These are phyloP conservation scores for Saccharomyces kudriavzevii DNA, from an alignment of 805 yeast species.

Conservation along the genomic window DNA sequence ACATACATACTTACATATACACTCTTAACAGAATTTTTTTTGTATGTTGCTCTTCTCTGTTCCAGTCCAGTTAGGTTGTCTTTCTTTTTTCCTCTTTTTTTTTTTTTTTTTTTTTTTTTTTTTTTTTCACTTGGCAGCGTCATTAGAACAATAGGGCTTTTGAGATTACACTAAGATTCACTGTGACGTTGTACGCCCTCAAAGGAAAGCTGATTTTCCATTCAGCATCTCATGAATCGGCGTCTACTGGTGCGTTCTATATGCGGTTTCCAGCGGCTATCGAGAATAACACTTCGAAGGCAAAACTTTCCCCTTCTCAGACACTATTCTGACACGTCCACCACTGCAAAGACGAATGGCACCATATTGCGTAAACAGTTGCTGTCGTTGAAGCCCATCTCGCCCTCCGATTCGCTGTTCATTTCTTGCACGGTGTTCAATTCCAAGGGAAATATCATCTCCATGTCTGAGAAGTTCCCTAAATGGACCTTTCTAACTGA, in stretches of 20 bases:
- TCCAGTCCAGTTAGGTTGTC: too few species aligned
- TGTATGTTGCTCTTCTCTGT: background rate
- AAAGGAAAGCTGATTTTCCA: background rate
- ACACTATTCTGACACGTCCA: background rate
- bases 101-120: background rate
- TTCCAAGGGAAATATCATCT: conserved; percentile 59
- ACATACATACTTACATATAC: background rate
- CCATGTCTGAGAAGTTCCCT: conserved; percentile 73
- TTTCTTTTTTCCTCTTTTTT: background rate
- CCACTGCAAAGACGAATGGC: background rate
- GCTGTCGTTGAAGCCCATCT: conserved; percentile 30
- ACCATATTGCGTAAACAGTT: conserved; percentile 7
- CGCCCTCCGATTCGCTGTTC: conserved; percentile 39
- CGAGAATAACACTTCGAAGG: background rate
- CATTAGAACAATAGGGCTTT: background rate
- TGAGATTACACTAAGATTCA: background rate
- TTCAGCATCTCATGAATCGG: background rate
- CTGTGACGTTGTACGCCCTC: background rate
- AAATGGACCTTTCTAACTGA: conserved; percentile 67
- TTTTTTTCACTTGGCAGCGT: background rate
- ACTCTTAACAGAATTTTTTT: background rate
- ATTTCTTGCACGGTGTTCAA: conserved; percentile 77
- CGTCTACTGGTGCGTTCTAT: background rate
- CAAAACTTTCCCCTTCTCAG: background rate
- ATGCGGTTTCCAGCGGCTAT: background rate